phyloP scores from a whole-genome alignment of 192 early-diverging fungal genomes.

The Umbelopsis isabellina region DNA sequence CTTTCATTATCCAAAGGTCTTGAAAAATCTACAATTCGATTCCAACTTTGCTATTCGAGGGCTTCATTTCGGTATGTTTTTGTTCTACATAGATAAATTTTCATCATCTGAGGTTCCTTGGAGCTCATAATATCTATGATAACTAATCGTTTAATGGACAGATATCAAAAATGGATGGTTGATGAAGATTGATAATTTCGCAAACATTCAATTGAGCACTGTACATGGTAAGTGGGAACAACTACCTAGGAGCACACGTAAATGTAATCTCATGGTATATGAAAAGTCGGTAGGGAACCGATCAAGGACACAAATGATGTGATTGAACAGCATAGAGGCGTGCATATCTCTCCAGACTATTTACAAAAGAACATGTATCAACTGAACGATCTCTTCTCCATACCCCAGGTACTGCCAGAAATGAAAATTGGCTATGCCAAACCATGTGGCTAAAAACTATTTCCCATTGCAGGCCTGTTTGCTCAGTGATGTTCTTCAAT shows the following conservation, averaged over 20 bases:
- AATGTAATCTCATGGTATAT: background rate
- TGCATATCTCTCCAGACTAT: slow-evolving; percentile 62
- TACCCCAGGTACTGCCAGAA: slow-evolving; percentile 36
- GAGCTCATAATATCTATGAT: too few species aligned
- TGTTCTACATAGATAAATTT: background rate
- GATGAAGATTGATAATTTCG: slow-evolving; percentile 65
- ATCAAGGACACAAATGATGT: slow-evolving; percentile 56
- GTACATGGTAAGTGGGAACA: slow-evolving; percentile 29
- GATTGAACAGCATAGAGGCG: slow-evolving; percentile 55
- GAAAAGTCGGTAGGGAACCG: slow-evolving; percentile 56
- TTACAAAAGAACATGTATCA: slow-evolving; percentile 58
- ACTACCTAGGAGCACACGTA: background rate
- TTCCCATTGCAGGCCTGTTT: slow-evolving; percentile 44
- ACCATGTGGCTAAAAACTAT: background rate
- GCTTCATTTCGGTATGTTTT: slow-evolving; percentile 51
- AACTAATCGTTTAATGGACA: slow-evolving; percentile 12
- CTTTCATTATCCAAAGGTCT: slow-evolving; percentile 52
- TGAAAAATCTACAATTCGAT: slow-evolving; percentile 54
- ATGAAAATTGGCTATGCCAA: background rate
- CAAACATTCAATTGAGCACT: slow-evolving; percentile 62
- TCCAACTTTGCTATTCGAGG: slow-evolving; percentile 62
- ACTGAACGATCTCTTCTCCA: slow-evolving; percentile 62
- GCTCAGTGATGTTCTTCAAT: slow-evolving; percentile 62
- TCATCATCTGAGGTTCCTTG: too few species aligned
- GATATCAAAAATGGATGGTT: slow-evolving; percentile 58